A percentile compares a stretch with the other conserved stretches of the same genome.
Evolutionary conservation across 139 green algal genomes (phyloP).

Genomic region (Mesotaenium endlicherianum): DNA sequence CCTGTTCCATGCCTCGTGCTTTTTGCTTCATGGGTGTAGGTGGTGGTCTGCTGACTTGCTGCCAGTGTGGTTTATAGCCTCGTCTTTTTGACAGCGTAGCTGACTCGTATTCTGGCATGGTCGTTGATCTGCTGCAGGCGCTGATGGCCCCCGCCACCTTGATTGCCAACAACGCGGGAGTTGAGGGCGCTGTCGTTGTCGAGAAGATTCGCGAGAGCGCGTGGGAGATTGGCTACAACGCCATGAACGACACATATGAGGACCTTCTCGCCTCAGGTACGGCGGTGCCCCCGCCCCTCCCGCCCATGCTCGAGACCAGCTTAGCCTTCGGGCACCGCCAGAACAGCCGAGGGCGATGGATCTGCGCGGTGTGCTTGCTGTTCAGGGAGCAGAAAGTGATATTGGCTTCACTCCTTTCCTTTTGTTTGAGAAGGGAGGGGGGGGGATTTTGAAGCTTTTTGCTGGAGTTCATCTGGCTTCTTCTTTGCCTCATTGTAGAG

Average conservation of each 20-base stretch:
- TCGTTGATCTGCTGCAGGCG: slow-evolving; percentile 50
- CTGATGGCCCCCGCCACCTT: slow-evolving; percentile 61
- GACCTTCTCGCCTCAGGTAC: slow-evolving; percentile 48
- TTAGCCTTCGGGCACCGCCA: too few species aligned
- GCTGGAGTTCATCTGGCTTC: too few species aligned
- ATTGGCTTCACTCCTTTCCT: too few species aligned
- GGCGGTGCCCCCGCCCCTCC: too few species aligned
- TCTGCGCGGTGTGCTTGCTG: too few species aligned
- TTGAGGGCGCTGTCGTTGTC: slow-evolving; percentile 86
- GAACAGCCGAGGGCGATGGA: too few species aligned
- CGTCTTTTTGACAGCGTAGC: background rate
- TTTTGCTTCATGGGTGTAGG: background rate
- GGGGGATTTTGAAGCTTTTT: too few species aligned
- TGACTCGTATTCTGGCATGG: background rate
- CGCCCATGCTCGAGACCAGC: too few species aligned
- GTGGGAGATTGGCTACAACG: slow-evolving; percentile 93
- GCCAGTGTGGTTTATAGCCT: background rate
- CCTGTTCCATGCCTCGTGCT: background rate
- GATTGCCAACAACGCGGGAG: slow-evolving; percentile 88
- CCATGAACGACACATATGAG: slow-evolving; percentile 64
- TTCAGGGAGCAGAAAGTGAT: too few species aligned
- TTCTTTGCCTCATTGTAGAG: too few species aligned
- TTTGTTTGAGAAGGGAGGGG: too few species aligned
- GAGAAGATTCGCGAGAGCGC: slow-evolving; percentile 78
- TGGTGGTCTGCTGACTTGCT: background rate